phyloP scores from a whole-genome alignment of 441 rosid genomes.

The Mallotus repandus region DNA sequence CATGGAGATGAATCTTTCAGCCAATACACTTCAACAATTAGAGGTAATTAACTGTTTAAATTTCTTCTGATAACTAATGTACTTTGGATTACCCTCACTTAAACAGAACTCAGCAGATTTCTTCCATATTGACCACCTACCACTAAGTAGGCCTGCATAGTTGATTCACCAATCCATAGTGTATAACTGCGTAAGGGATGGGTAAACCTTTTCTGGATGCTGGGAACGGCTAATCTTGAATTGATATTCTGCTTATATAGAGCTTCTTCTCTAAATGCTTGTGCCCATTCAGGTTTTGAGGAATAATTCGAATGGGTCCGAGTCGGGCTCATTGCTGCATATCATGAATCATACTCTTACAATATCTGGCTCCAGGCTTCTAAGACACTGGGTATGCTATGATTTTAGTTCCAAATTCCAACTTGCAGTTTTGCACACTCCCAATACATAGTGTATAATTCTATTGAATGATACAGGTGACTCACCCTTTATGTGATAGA shows the following conservation, averaged over 20 bases:
- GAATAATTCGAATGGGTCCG: slow-evolving; percentile 76
- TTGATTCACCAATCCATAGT: background rate
- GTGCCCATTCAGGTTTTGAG: slow-evolving; percentile 59
- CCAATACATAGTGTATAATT: slow-evolving; percentile 11
- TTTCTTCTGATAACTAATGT: background rate
- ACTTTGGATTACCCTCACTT: background rate
- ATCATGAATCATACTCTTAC: slow-evolving; percentile 78
- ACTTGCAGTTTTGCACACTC: slow-evolving; percentile 18
- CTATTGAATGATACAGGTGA: slow-evolving; percentile 56
- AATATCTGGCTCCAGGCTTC: slow-evolving; percentile 85
- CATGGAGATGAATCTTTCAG: slow-evolving; percentile 79
- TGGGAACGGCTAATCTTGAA: background rate
- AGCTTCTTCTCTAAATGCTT: slow-evolving; percentile 18
- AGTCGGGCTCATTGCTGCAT: slow-evolving; percentile 75
- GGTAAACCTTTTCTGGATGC: background rate
- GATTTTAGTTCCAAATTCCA: background rate
- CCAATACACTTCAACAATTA: slow-evolving; percentile 85
- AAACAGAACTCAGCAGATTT: background rate
- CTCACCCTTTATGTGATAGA: slow-evolving; percentile 83
- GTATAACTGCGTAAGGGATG: background rate
- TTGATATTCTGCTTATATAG: background rate
- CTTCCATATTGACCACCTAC: background rate
- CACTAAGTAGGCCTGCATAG: background rate
- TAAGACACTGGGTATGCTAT: slow-evolving; percentile 80
- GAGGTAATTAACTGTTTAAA: slow-evolving; percentile 50